These are phyloP conservation scores for Diplodia scrobiculata DNA, from an alignment of 2,329 filamentous ascomycete genomes.

Conservation along the genomic window DNA sequence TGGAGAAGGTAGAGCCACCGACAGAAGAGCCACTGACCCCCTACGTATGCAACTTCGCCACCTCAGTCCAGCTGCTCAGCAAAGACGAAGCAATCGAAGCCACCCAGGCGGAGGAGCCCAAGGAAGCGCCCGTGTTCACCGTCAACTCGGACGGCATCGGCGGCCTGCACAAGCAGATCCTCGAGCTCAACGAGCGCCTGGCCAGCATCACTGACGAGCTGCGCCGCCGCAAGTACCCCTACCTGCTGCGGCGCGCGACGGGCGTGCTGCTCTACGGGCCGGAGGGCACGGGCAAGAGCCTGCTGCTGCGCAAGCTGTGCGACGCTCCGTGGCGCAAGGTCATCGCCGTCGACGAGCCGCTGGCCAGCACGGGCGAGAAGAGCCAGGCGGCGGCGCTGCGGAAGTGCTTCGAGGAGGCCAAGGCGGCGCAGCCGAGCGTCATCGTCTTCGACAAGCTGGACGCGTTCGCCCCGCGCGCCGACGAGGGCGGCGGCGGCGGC, in stretches of 20 bases:
- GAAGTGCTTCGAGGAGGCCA: slow-evolving; percentile 70
- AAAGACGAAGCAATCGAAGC: slow-evolving; percentile 7
- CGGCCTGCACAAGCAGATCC: slow-evolving; percentile 66
- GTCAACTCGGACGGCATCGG: slow-evolving; percentile 57
- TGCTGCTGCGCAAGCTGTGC: slow-evolving; percentile 69
- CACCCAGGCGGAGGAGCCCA: slow-evolving; percentile 28
- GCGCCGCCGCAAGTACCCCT: slow-evolving; percentile 20
- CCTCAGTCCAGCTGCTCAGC: slow-evolving; percentile 34
- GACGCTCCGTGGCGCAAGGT: slow-evolving; percentile 69
- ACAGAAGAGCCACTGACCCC: slow-evolving; percentile 35
- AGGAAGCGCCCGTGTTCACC: slow-evolving; percentile 29
- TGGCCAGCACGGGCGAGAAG: slow-evolving; percentile 43
- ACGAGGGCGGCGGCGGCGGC: slow-evolving; percentile 40
- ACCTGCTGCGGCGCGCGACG: slow-evolving; percentile 33
- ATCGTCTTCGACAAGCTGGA: slow-evolving; percentile 79
- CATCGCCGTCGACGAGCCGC: slow-evolving; percentile 59
- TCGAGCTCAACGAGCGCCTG: slow-evolving; percentile 68
- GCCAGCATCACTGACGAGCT: slow-evolving; percentile 35
- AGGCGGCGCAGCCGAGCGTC: slow-evolving; percentile 70
- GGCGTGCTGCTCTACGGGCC: slow-evolving; percentile 78
- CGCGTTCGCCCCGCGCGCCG: slow-evolving; percentile 63
- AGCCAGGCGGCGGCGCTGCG: slow-evolving; percentile 61
- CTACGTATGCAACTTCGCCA: slow-evolving; percentile 39
- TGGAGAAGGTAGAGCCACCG: slow-evolving; percentile 56
- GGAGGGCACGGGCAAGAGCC: slow-evolving; percentile 80